Conservation (phyloP, 192 early-diverging fungal species). For the Linnemannia schmuckeri region DNA sequence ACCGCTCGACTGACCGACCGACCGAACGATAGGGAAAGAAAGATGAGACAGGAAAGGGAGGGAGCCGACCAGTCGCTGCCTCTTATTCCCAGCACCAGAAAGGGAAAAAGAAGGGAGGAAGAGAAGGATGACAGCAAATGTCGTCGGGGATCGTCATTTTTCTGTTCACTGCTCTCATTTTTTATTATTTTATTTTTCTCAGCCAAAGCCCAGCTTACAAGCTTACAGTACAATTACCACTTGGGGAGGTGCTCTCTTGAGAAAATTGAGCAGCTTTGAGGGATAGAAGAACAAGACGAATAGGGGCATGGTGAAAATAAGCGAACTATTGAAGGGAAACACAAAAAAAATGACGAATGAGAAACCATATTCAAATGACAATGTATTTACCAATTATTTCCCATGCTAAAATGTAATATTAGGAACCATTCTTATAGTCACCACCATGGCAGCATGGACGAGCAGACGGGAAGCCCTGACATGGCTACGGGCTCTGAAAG, state of each 20-base stretch:
- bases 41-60: background rate
- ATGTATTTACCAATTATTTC: background rate
- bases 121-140: background rate
- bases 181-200: background rate
- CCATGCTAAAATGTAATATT: background rate
- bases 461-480: constrained; percentile 37
- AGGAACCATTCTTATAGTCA: constrained; percentile 38
- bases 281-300: background rate
- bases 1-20: background rate
- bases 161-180: constrained; percentile 1
- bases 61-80: background rate
- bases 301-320: background rate
- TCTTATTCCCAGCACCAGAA: background rate
- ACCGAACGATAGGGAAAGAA: background rate
- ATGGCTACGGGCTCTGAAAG: constrained; percentile 27
- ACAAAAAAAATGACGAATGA: background rate
- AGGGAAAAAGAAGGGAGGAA: background rate
- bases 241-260: no score
- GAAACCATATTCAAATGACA: background rate
- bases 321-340: no score
- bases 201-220: background rate
- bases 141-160: background rate
- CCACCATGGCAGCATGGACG: constrained; percentile 30
- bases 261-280: background rate
- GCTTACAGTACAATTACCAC: no score